Evolutionary conservation across 116 monocot species (phyloP).

Genomic region (Papilionanthe hybrid): DNA sequence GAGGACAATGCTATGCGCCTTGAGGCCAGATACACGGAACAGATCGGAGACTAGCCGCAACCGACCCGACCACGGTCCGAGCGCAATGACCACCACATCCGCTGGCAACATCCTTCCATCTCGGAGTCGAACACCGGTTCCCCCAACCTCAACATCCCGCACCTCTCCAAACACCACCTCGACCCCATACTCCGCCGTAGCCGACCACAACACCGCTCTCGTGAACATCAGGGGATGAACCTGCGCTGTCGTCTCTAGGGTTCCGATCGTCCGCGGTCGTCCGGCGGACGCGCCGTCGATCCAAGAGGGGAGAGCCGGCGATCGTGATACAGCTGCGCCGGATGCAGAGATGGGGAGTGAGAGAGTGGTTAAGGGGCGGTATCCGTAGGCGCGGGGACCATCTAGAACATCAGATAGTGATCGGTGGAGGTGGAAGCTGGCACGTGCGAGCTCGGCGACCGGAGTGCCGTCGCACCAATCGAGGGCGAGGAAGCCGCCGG

Average conservation of each 20-base stretch:
- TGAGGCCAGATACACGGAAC: slow-evolving; percentile 53
- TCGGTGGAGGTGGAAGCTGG: slow-evolving; percentile 76
- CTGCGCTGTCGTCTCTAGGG: slow-evolving; percentile 72
- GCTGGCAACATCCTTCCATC: slow-evolving; percentile 25
- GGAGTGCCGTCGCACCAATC: slow-evolving; percentile 84
- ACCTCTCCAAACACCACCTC: slow-evolving; percentile 51
- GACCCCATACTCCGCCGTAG: slow-evolving; percentile 28
- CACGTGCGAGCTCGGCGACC: slow-evolving; percentile 55
- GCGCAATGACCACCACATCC: slow-evolving; percentile 66
- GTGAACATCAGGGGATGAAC: slow-evolving; percentile 84
- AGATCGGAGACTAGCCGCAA: slow-evolving; percentile 26
- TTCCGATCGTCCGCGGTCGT: slow-evolving; percentile 46
- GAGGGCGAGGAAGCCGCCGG: slow-evolving; percentile 91
- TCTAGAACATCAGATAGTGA: slow-evolving; percentile 36
- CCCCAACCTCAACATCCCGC: slow-evolving; percentile 25
- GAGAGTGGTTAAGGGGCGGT: slow-evolving; percentile 51
- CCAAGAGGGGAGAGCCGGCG: slow-evolving; percentile 34
- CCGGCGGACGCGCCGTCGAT: slow-evolving; percentile 33
- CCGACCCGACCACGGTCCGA: slow-evolving; percentile 73
- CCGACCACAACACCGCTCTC: slow-evolving; percentile 43
- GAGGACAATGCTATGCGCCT: slow-evolving; percentile 80
- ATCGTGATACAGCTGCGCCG: neutral
- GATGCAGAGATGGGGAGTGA: slow-evolving; percentile 26
- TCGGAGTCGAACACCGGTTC: slow-evolving; percentile 36
- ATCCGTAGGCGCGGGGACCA: slow-evolving; percentile 56